These are phyloP conservation scores for Monosporascus sp. DNA, from an alignment of 2,329 filamentous ascomycete genomes.

Conservation along the genomic window DNA sequence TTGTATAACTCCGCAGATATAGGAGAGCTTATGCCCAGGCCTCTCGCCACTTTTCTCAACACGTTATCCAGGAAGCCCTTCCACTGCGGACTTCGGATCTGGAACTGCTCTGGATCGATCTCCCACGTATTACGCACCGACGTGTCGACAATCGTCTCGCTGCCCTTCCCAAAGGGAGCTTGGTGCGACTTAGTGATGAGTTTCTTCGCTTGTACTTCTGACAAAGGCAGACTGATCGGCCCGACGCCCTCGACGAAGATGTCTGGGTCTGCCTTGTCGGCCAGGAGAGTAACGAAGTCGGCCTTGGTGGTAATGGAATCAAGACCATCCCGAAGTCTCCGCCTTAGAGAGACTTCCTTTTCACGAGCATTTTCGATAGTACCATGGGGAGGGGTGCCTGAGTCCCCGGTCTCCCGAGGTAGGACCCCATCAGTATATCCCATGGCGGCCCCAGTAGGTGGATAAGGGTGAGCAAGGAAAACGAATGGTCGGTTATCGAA, in stretches of 20 bases:
- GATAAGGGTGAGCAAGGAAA: too few species aligned
- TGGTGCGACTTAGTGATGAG: constrained; percentile 23
- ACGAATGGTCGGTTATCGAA: too few species aligned
- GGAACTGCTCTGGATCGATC: constrained; percentile 33
- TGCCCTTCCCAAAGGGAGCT: constrained; percentile 34
- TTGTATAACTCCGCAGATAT: constrained; percentile 37
- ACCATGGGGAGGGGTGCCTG: too few species aligned
- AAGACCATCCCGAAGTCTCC: constrained; percentile 1
- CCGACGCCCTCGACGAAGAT: constrained; percentile 13
- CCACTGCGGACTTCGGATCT: constrained; percentile 31
- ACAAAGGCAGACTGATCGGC: constrained; percentile 19
- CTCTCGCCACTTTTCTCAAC: constrained; percentile 15
- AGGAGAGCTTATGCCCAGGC: constrained; percentile 27
- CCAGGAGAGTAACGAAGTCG: neutral
- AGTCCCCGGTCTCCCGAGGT: too few species aligned
- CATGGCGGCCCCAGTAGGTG: too few species aligned
- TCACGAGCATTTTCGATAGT: too few species aligned
- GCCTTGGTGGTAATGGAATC: neutral
- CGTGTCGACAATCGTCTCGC: constrained; percentile 34
- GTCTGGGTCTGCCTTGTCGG: neutral
- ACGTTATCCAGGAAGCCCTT: constrained; percentile 16
- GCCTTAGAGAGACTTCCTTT: neutral
- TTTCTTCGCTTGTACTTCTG: constrained; percentile 15
- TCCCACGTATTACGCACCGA: constrained; percentile 39
- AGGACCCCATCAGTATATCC: too few species aligned